phyloP scores from a whole-genome alignment of 495 filamentous ascomycete genomes.

The Penicillium ochrochloron region DNA sequence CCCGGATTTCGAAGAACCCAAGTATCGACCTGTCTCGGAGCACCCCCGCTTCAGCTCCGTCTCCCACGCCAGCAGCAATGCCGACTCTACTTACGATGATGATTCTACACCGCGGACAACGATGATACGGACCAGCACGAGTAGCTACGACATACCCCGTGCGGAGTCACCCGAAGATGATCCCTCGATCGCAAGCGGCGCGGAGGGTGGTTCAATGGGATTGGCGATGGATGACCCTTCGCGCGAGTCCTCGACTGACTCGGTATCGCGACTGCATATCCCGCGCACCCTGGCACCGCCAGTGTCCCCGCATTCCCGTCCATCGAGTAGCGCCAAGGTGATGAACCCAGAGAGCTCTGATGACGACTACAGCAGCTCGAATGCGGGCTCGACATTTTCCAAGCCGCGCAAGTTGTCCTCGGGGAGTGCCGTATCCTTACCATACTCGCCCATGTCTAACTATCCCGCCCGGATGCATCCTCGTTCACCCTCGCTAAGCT shows the following conservation, averaged over 20 bases:
- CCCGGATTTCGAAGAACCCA: constrained; percentile 63
- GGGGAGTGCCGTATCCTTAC: constrained; percentile 63
- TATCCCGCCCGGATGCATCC: constrained; percentile 52
- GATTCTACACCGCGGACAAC: constrained; percentile 38
- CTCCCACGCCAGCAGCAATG: constrained; percentile 53
- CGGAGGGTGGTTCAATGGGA: constrained; percentile 29
- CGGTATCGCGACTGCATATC: constrained; percentile 50
- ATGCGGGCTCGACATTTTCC: constrained; percentile 57
- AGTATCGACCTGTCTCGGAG: constrained; percentile 69
- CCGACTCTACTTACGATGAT: constrained; percentile 39
- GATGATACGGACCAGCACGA: constrained; percentile 24
- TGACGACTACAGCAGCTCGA: constrained; percentile 61
- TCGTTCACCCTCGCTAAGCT: constrained; percentile 82
- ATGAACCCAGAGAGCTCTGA: constrained; percentile 65
- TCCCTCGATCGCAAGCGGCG: constrained; percentile 18
- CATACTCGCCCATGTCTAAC: constrained; percentile 69
- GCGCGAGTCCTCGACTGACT: constrained; percentile 50
- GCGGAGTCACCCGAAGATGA: constrained; percentile 56
- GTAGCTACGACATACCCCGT: constrained; percentile 50
- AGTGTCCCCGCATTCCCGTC: constrained; percentile 58
- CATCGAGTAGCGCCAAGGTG: constrained; percentile 60
- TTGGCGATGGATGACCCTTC: constrained; percentile 32
- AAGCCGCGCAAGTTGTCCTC: constrained; percentile 65
- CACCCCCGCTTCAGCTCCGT: constrained; percentile 74
- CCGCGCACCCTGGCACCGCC: constrained; percentile 59